Percentiles rank a stretch among this genome's conserved stretches.
Conservation (phyloP, 108 stramenopile genomes). For the Pseudonitzschia multistriata region DNA sequence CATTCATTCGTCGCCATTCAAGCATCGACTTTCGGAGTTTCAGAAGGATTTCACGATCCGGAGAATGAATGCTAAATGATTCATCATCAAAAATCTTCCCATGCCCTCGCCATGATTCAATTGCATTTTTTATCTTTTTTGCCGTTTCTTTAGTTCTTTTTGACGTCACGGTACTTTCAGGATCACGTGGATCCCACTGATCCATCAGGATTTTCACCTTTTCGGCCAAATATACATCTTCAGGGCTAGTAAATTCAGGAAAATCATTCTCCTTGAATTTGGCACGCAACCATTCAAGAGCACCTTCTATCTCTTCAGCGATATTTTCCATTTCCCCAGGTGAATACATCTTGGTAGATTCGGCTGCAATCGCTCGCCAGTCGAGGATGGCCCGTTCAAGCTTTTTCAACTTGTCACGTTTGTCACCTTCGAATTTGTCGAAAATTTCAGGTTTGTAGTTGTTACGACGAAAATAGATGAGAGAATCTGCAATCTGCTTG, state of each 20-base stretch:
- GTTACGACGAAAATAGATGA: conserved; percentile 38
- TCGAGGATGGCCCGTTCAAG: conserved; percentile 41
- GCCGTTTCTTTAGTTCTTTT: conserved; percentile 24
- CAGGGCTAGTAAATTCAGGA: conserved; percentile 14
- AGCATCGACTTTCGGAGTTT: conserved; percentile 35
- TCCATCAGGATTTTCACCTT: conserved; percentile 30
- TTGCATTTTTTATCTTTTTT: conserved; percentile 32
- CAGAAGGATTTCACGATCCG: conserved; percentile 24
- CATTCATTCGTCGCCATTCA: conserved; percentile 42
- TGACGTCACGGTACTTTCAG: conserved; percentile 24
- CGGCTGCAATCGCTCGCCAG: conserved; percentile 31
- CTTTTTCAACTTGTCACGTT: conserved; percentile 36
- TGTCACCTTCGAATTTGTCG: conserved; percentile 33
- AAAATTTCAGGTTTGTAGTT: conserved; percentile 36
- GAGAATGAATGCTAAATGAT: conserved; percentile 23
- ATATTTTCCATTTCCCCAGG: conserved; percentile 25
- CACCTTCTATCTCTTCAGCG: conserved; percentile 37
- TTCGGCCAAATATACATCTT: conserved; percentile 22
- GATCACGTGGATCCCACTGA: conserved; percentile 26
- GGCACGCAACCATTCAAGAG: conserved; percentile 36
- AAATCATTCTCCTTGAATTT: conserved; percentile 20
- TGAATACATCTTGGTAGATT: conserved; percentile 15
- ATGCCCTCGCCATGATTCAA: conserved; percentile 32
- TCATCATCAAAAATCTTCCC: conserved; percentile 34
- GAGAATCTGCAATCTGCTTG: conserved; percentile 41